phyloP scores from a whole-genome alignment of 495 filamentous ascomycete genomes.

The Zalerion maritima region DNA sequence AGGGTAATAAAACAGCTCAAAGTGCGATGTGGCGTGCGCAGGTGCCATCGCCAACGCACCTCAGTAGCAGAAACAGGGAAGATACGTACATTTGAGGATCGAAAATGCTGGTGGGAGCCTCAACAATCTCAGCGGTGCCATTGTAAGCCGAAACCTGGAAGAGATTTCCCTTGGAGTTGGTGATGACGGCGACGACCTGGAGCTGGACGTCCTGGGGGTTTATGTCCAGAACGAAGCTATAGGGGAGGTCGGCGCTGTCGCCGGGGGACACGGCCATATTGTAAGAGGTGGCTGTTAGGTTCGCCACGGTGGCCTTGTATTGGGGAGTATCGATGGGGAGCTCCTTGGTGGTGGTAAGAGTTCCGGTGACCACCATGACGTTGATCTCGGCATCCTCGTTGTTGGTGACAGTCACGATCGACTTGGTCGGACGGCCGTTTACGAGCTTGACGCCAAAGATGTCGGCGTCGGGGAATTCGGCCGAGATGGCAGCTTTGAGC shows the following conservation, averaged over 20 bases:
- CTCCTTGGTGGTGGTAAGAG: conserved; percentile 43
- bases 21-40: too few species aligned
- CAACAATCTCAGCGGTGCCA: conserved; percentile 76
- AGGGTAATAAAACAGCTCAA: too few species aligned
- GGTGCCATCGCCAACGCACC: too few species aligned
- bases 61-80: conserved; percentile 2
- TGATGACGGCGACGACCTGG: conserved; percentile 56
- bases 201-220: conserved; percentile 79
- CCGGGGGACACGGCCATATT: conserved; percentile 63
- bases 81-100: conserved; percentile 83
- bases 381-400: conserved; percentile 62
- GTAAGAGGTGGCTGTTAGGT: conserved; percentile 67
- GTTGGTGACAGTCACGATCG: conserved; percentile 71
- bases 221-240: conserved; percentile 80
- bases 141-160: conserved; percentile 74
- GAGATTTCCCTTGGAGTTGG: conserved; percentile 46
- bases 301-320: conserved; percentile 49
- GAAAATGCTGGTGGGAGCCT: conserved; percentile 82
- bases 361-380: conserved; percentile 65
- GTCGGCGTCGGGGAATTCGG: conserved; percentile 75
- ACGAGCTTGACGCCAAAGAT: conserved; percentile 92
- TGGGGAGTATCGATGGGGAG: conserved; percentile 36
- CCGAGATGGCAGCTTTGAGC: conserved; percentile 58
- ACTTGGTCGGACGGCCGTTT: conserved; percentile 78
- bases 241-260: conserved; percentile 59